A percentile compares a stretch with the other conserved stretches of the same genome.
Conservation (phyloP, 805 yeast genomes). For the Myxozyma nipponensis region DNA sequence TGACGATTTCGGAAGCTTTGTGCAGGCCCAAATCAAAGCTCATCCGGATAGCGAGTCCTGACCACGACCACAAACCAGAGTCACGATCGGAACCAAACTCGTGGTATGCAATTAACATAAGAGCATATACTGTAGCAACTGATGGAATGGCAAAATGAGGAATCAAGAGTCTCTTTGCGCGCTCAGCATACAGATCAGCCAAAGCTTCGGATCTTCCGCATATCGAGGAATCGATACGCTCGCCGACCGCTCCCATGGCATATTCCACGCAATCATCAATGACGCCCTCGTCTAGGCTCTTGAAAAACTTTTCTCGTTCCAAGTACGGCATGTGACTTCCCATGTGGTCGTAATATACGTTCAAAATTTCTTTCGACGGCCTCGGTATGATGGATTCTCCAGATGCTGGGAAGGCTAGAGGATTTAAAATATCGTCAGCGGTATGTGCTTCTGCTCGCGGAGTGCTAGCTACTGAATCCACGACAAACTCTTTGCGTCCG, state of each 20-base stretch:
- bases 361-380: conserved; percentile 20
- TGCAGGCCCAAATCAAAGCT: conserved; percentile 34
- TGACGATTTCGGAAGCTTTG: conserved; percentile 11
- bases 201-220: conserved; percentile 9
- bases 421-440: no score
- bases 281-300: conserved; percentile 26
- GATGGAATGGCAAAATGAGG: conserved; percentile 32
- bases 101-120: conserved; percentile 32
- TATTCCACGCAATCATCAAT: conserved; percentile 30
- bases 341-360: conserved; percentile 26
- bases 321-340: conserved; percentile 30
- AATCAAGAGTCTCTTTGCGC: conserved; percentile 30
- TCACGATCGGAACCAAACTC: conserved; percentile 34
- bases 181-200: conserved; percentile 30
- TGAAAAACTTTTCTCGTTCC: conserved; percentile 25
- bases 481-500: conserved; percentile 14
- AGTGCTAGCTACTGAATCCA: not conserved
- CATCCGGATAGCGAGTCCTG: conserved; percentile 35
- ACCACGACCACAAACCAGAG: conserved; percentile 35
- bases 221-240: conserved; percentile 10
- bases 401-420: not conserved
- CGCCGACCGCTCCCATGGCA: conserved; percentile 32
- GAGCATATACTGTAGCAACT: conserved; percentile 31
- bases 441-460: no score
- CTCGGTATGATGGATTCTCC: not conserved